Evolutionary conservation across 148 eudicot species (phyloP), one percentile per base, ranked within the genome.

Genomic region (Chenopodium formosanum): DNA sequence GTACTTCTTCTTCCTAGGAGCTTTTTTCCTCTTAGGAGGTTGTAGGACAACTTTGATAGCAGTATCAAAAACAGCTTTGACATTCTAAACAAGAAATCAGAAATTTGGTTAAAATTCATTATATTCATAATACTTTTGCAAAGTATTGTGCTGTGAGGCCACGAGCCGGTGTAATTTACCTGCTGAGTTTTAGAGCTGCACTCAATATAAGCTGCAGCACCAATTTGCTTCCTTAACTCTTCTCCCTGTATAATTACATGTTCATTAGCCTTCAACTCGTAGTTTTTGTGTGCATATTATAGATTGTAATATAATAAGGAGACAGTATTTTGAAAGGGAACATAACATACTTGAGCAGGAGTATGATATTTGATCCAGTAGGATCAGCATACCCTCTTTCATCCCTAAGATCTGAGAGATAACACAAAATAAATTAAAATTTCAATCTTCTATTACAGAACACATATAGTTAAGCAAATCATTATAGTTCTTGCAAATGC

Each of bases 121-220:
- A n/a, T 27, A 71, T 31, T 32, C 23, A 13, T 8, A 37, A 48
- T 70, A 62, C 48, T n/a, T 73, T 62, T 20, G 74, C 44, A 32
- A 46, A 65, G 25, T 4, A 9, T 63, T 25, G 2, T 22, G 29
- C 32, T 31, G 32, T 31, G 32, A 20, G 66, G 5, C 17, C 67
- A 81, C 29, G 47, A 66, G 16, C 17, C 37, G 19, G 46, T 77
- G 52, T 63, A 70, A 69, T 82, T 65, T 82, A 94, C 99, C 98
- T 96, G 99, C 83, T 96, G 99, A 76, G 99, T 94, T 86, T 91
- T 94, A 7, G 99, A 96, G 87, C 99, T 96, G 91, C 99, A 96
- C 78, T 96, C 99, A 79, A 96, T 89, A 62, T 96, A 96, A 81
- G 98, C 94, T 29, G 98, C 95, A 70, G 97, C 99, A 58, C 99